These are phyloP conservation scores for Acanthamoeba rhysodes DNA, from an alignment of 208 protist species.

Conservation along the genomic window DNA sequence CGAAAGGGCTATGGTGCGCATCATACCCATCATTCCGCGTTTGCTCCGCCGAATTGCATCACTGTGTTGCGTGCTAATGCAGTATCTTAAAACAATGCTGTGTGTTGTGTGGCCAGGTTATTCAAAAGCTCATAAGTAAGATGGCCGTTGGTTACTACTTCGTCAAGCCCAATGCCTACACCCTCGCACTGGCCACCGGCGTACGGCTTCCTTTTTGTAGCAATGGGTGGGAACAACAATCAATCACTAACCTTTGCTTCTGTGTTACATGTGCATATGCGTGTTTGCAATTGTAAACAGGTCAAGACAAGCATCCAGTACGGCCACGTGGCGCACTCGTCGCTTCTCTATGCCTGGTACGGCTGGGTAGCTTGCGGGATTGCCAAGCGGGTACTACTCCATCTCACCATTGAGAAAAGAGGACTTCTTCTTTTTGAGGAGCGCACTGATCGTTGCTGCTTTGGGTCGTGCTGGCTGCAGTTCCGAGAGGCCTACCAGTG, in stretches of 20 bases:
- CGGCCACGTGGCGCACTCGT: slow-evolving; percentile 29
- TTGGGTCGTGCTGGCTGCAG: not conserved
- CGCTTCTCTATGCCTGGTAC: slow-evolving; percentile 54
- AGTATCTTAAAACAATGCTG: not conserved
- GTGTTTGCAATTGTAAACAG: not conserved
- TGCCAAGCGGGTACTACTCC: not conserved
- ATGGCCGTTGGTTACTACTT: slow-evolving; percentile 61
- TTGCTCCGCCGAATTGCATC: not conserved
- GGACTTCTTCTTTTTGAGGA: too few species aligned
- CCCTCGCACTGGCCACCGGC: not conserved
- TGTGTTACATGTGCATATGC: not conserved
- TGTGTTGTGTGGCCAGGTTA: not conserved
- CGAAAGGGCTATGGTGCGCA: not conserved
- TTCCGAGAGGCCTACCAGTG: slow-evolving; percentile 52
- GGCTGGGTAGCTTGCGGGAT: slow-evolving; percentile 45
- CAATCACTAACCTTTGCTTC: not conserved
- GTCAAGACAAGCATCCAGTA: slow-evolving; percentile 49
- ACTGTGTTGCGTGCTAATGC: too few species aligned
- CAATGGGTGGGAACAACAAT: not conserved
- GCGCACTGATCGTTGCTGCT: not conserved
- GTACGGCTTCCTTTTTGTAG: not conserved
- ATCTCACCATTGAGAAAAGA: not conserved
- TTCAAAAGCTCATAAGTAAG: slow-evolving; percentile 60
- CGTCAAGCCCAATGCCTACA: slow-evolving; percentile 47
- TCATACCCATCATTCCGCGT: too few species aligned